These are phyloP conservation scores for Diutina pseudorugosa DNA, from an alignment of 1,139 yeast species.

Conservation along the genomic window DNA sequence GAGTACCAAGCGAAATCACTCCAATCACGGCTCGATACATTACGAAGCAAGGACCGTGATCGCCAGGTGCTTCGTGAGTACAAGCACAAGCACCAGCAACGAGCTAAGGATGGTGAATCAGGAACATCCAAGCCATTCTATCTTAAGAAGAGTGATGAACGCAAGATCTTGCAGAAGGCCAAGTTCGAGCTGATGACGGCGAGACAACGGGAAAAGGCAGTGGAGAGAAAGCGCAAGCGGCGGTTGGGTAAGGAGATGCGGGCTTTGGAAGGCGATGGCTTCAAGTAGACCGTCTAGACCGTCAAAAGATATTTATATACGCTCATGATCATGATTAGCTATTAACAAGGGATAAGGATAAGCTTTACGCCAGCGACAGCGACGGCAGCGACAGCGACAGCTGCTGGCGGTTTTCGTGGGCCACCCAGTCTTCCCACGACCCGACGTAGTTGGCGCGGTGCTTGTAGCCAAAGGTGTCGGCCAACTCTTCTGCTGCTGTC, in stretches of 20 bases:
- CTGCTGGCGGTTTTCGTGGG: constrained; percentile 20
- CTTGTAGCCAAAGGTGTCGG: constrained; percentile 78
- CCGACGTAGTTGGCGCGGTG: constrained; percentile 73
- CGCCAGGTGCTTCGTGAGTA: constrained; percentile 44
- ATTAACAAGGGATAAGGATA: neutral
- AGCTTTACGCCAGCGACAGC: neutral
- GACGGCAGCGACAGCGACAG: too few species aligned
- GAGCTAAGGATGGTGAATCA: constrained; percentile 36
- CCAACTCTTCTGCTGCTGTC: constrained; percentile 83
- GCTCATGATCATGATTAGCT: neutral
- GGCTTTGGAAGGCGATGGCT: constrained; percentile 44
- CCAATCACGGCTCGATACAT: constrained; percentile 64
- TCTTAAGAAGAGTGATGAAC: constrained; percentile 70
- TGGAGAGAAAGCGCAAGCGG: constrained; percentile 91
- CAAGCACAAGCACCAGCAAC: constrained; percentile 34
- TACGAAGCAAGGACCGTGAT: constrained; percentile 69
- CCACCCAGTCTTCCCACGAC: constrained; percentile 78
- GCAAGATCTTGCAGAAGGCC: constrained; percentile 78
- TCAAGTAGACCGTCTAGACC: too few species aligned
- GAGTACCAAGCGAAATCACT: constrained; percentile 45
- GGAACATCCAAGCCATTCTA: constrained; percentile 40
- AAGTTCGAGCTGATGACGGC: constrained; percentile 78
- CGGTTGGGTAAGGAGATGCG: constrained; percentile 84
- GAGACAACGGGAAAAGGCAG: constrained; percentile 71
- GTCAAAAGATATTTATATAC: neutral